Conservation (phyloP, 2,329 filamentous ascomycete genomes). For the Apiospora sp. region DNA sequence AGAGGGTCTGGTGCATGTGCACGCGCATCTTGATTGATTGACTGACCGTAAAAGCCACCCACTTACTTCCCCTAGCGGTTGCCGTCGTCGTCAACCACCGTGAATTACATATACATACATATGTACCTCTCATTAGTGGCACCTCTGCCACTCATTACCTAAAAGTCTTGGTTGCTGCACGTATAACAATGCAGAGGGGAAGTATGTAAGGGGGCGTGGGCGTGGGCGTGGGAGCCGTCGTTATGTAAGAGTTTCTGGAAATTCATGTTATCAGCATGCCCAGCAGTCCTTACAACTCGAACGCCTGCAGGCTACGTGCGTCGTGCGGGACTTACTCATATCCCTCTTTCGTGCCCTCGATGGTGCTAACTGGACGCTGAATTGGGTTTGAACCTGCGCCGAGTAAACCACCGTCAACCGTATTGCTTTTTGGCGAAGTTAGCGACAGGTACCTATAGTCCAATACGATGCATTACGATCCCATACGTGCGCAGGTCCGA, state of each 20-base stretch:
- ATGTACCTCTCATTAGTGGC: background rate
- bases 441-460: background rate
- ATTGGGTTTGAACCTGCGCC: slow-evolving; percentile 13
- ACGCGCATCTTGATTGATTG: background rate
- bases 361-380: background rate
- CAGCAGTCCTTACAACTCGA: background rate
- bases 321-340: background rate
- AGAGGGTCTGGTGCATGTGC: background rate
- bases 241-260: background rate
- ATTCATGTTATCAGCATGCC: background rate
- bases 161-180: background rate
- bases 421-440: background rate
- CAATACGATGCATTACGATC: slow-evolving; percentile 10
- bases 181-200: background rate
- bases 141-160: background rate
- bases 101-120: background rate
- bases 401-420: slow-evolving; percentile 1
- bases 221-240: background rate
- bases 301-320: background rate
- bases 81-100: slow-evolving; percentile 6
- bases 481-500: slow-evolving; percentile 10
- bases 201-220: background rate
- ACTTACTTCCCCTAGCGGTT: background rate
- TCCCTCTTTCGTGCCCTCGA: background rate
- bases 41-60: slow-evolving; percentile 5